Evolutionary conservation across 495 filamentous ascomycete species (phyloP).

Genomic region (Aspergillus egyptiacus): DNA sequence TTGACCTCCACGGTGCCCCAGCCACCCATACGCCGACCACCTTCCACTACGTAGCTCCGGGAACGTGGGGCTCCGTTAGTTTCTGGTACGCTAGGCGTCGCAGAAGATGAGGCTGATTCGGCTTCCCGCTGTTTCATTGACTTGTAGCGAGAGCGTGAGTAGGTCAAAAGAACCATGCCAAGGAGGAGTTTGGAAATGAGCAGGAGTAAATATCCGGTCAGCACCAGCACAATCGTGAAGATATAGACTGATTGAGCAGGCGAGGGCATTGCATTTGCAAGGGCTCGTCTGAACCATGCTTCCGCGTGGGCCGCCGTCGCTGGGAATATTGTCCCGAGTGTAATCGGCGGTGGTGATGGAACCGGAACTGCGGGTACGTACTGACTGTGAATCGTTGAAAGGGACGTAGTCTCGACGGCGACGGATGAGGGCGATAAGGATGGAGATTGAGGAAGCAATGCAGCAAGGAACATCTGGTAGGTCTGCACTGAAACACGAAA

Average conservation of each 20-base stretch:
- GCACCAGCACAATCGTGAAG: conserved; percentile 68
- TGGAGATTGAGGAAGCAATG: conserved; percentile 67
- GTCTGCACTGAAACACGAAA: conserved; percentile 92
- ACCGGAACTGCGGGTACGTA: conserved; percentile 27
- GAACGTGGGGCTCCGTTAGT: conserved; percentile 16
- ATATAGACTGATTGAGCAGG: conserved; percentile 40
- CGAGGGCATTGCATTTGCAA: conserved; percentile 42
- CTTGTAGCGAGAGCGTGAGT: conserved; percentile 68
- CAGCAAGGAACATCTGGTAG: conserved; percentile 96
- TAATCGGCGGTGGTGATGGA: conserved; percentile 31
- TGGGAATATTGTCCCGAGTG: conserved; percentile 32
- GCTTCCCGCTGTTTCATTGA: conserved; percentile 70
- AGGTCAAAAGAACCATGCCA: conserved; percentile 72
- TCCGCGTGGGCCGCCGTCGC: conserved; percentile 32
- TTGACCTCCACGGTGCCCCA: conserved; percentile 83
- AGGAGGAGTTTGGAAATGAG: conserved; percentile 77
- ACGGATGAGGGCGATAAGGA: conserved; percentile 71
- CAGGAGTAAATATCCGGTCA: conserved; percentile 68
- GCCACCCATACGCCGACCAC: conserved; percentile 67
- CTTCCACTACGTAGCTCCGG: conserved; percentile 55
- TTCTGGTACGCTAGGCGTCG: background rate
- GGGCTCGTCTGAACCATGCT: conserved; percentile 31
- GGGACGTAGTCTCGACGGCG: conserved; percentile 55
- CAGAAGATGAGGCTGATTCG: conserved; percentile 29
- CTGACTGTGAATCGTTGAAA: conserved; percentile 57